These are phyloP conservation scores for Verbascum thapsus DNA, from an alignment of 257 asterid species.

Conservation along the genomic window DNA sequence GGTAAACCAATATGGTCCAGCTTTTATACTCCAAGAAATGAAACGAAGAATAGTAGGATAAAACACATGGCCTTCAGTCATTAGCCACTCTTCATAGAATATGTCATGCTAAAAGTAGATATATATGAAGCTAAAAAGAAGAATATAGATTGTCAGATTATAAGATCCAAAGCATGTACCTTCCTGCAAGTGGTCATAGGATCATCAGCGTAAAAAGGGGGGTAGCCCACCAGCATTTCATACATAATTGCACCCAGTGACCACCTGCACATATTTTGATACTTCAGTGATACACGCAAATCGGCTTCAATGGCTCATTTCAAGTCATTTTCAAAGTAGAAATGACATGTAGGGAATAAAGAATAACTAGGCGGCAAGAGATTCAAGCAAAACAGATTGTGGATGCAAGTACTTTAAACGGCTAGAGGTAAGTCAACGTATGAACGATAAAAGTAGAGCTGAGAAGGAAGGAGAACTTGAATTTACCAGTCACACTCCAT, in stretches of 20 bases:
- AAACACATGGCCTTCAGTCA: conserved; percentile 5
- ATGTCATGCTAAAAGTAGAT: conserved; percentile 1
- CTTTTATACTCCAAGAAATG: conserved; percentile 2
- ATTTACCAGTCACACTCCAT: conserved; percentile 98
- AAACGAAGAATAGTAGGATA: conserved; percentile 10
- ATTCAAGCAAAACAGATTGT: conserved; percentile 25
- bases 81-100: conserved; percentile 6
- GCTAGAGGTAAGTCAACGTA: conserved; percentile 5
- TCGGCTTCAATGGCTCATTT: not conserved
- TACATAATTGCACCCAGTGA: conserved; percentile 67
- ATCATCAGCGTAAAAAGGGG: conserved; percentile 66
- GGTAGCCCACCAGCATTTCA: conserved; percentile 69
- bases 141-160: conserved; percentile 6
- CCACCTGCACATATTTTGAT: conserved; percentile 53
- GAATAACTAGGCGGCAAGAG: not conserved
- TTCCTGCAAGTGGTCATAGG: conserved; percentile 68
- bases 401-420: conserved; percentile 6
- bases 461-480: conserved; percentile 19
- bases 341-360: conserved; percentile 1
- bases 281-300: not conserved
- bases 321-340: conserved; percentile 14
- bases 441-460: conserved; percentile 12
- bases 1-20: conserved; percentile 13
- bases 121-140: conserved; percentile 3
- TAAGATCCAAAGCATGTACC: conserved; percentile 35